Percentiles rank a stretch among this genome's conserved stretches.
phyloP scores from a whole-genome alignment of 306 rosid species.

The Trifolium fragiferum region DNA sequence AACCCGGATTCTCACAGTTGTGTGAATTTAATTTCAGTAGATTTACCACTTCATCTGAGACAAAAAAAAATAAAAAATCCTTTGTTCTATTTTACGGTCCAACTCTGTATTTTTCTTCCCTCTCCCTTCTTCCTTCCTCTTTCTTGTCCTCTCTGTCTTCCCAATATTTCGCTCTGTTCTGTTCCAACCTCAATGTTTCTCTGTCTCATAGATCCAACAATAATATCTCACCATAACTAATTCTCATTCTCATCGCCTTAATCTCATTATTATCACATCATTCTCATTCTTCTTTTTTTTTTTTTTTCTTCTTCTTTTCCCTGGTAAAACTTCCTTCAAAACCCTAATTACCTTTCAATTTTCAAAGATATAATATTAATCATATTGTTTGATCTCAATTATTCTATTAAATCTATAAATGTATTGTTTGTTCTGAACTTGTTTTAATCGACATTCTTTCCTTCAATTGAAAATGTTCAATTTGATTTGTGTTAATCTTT shows the following conservation, averaged over 20 bases:
- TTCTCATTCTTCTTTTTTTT: slow-evolving; percentile 41
- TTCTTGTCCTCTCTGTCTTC: slow-evolving; percentile 32
- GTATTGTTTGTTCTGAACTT: neutral
- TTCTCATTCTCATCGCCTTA: slow-evolving; percentile 46
- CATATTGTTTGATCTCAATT: no score
- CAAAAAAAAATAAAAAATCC: no score
- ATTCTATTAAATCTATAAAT: no score
- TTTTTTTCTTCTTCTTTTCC: neutral
- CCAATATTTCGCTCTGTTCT: slow-evolving; percentile 48
- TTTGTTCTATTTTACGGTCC: no score
- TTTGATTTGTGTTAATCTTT: slow-evolving; percentile 38
- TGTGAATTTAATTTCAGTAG: no score
- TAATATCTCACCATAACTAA: slow-evolving; percentile 29
- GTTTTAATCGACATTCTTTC: slow-evolving; percentile 2
- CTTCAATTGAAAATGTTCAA: slow-evolving; percentile 39
- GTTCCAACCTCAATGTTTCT: slow-evolving; percentile 38
- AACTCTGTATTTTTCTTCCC: no score
- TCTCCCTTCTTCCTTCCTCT: neutral
- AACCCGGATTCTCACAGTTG: no score
- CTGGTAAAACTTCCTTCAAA: slow-evolving; percentile 50
- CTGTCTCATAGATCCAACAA: neutral
- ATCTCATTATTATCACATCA: neutral
- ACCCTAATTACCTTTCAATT: slow-evolving; percentile 55
- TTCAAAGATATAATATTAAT: neutral
- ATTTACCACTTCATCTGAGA: no score